Conservation (phyloP, 2,329 filamentous ascomycete genomes). For the Beauveria sp. region DNA sequence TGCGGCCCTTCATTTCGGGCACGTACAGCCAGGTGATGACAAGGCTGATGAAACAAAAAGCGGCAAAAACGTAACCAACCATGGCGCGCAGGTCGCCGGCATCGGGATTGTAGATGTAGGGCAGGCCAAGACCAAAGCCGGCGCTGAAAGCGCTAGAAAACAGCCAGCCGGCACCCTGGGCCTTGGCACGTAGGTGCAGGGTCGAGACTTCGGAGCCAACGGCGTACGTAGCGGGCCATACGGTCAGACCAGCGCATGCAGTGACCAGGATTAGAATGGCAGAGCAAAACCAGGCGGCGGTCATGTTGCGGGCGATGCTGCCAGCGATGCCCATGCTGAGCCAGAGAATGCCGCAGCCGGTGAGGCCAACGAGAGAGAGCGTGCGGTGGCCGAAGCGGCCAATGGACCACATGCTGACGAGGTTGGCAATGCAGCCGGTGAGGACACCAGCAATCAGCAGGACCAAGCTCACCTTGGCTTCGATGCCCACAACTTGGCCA, state of each 20-base stretch:
- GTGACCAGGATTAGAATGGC: conserved; percentile 37
- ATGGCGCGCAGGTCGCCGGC: conserved; percentile 31
- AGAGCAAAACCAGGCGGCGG: conserved; percentile 21
- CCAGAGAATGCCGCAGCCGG: conserved; percentile 30
- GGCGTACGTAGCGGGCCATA: conserved; percentile 36
- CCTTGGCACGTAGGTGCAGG: conserved; percentile 34
- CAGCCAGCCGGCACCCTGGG: conserved; percentile 36
- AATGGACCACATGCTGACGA: conserved; percentile 35
- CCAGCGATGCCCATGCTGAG: conserved; percentile 39
- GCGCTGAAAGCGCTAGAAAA: conserved; percentile 31
- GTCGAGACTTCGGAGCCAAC: conserved; percentile 36
- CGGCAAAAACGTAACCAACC: conserved; percentile 33
- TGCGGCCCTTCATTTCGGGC: conserved; percentile 46
- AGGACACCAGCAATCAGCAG: conserved; percentile 39
- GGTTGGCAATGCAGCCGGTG: conserved; percentile 36
- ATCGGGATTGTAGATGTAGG: conserved; percentile 41
- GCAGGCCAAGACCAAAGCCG: conserved; percentile 37
- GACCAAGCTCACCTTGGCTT: conserved; percentile 27
- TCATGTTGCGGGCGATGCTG: conserved; percentile 30
- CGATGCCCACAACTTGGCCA: conserved; percentile 27
- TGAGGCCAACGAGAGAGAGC: conserved; percentile 29
- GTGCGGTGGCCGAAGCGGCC: conserved; percentile 31
- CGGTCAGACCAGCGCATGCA: conserved; percentile 31
- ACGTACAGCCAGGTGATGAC: conserved; percentile 35
- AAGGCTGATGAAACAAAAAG: conserved; percentile 27